These are phyloP conservation scores for Pulchroboletus neoregius DNA, from an alignment of 1,284 basidiomycete species.

Conservation along the genomic window DNA sequence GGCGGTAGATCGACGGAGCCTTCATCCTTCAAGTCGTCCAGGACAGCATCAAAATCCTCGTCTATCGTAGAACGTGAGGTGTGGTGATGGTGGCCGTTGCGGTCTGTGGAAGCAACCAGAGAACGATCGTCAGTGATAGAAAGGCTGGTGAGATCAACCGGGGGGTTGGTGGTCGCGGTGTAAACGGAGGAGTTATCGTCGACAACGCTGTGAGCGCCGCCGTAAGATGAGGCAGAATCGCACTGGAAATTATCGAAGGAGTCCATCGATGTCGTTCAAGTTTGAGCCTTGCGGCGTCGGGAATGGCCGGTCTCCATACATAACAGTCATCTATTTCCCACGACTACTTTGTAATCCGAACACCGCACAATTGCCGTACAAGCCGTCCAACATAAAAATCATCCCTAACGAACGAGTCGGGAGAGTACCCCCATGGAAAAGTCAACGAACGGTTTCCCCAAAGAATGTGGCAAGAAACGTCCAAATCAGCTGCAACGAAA, in stretches of 20 bases:
- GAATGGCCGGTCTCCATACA: not conserved
- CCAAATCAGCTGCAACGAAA: conserved; percentile 2
- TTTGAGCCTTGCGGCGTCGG: conserved; percentile 4
- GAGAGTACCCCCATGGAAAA: conserved; percentile 4
- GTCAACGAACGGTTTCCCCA: conserved; percentile 8
- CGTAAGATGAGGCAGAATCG: conserved; percentile 73
- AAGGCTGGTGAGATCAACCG: conserved; percentile 62
- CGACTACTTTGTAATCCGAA: conserved; percentile 18
- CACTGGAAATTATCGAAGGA: conserved; percentile 86
- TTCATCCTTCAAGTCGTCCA: conserved; percentile 87
- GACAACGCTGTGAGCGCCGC: conserved; percentile 65
- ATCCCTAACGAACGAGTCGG: conserved; percentile 16
- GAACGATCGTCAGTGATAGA: conserved; percentile 57
- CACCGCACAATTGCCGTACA: not conserved
- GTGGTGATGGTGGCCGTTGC: conserved; percentile 37
- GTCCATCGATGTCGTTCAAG: conserved; percentile 54
- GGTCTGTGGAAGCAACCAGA: conserved; percentile 38
- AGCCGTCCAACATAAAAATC: conserved; percentile 10
- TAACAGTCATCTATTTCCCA: conserved; percentile 33
- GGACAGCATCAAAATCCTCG: conserved; percentile 81
- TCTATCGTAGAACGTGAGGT: conserved; percentile 49
- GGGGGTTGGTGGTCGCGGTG: conserved; percentile 63
- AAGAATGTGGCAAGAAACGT: conserved; percentile 7
- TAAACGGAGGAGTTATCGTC: conserved; percentile 86
- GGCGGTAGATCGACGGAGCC: conserved; percentile 78